Conservation (phyloP, 2,329 filamentous ascomycete genomes). For the Colletotrichum abscissum region DNA sequence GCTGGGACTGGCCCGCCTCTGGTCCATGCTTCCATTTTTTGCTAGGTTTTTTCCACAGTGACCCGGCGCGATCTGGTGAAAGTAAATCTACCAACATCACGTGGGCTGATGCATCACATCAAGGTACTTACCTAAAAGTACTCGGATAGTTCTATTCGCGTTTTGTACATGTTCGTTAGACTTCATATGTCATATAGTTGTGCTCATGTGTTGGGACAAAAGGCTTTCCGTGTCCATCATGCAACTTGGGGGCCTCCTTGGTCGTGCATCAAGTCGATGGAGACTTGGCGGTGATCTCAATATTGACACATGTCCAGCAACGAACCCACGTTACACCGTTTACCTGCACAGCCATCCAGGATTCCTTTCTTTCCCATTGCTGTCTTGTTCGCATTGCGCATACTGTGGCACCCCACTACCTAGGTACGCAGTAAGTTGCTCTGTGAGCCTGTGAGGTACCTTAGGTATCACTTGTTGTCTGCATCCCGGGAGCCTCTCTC, state of each 20-base stretch:
- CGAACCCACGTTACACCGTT: background rate
- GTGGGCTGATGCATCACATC: background rate
- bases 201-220: too few species aligned
- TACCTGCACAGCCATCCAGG: background rate
- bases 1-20: background rate
- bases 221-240: too few species aligned
- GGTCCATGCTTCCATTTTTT: constrained; percentile 9
- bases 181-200: too few species aligned
- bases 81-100: background rate
- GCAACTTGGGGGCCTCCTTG: background rate
- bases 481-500: background rate
- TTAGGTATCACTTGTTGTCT: background rate
- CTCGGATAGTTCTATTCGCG: background rate
- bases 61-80: constrained; percentile 3
- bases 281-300: constrained; percentile 19
- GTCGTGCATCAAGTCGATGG: constrained; percentile 11
- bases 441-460: background rate
- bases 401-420: background rate
- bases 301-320: background rate
- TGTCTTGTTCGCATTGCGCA: too few species aligned
- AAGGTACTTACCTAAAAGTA: background rate
- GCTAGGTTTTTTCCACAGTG: background rate
- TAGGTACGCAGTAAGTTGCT: too few species aligned
- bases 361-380: background rate
- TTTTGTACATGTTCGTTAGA: background rate